Conservation (phyloP, 148 eudicot species). For the Cornus kousa region DNA sequence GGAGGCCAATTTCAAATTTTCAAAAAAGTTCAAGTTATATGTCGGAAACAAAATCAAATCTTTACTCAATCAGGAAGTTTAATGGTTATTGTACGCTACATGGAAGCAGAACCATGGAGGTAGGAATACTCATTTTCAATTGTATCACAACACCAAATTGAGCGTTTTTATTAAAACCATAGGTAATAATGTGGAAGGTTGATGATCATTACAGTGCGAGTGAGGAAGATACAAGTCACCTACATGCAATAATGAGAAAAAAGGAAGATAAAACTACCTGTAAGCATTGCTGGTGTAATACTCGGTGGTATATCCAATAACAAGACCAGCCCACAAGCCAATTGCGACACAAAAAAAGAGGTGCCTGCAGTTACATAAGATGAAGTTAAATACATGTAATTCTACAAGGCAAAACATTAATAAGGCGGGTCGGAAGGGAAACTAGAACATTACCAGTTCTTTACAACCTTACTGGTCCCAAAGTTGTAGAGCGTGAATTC, state of each 20-base stretch:
- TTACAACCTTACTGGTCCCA: constrained; percentile 24
- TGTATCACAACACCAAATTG: neutral
- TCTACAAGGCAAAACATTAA: neutral
- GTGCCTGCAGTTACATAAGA: constrained; percentile 19
- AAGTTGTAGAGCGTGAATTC: constrained; percentile 30
- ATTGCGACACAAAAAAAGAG: constrained; percentile 32
- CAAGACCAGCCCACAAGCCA: constrained; percentile 40
- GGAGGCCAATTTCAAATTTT: neutral
- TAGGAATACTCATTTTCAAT: neutral
- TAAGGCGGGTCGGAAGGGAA: neutral
- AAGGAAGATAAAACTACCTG: constrained; percentile 8
- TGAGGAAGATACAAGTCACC: neutral
- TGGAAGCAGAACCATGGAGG: neutral
- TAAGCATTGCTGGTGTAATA: constrained; percentile 29
- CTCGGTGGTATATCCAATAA: constrained; percentile 27
- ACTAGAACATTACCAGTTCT: constrained; percentile 21
- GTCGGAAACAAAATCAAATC: neutral
- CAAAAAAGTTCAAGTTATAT: too few relatives aligned
- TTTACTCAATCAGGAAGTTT: neutral
- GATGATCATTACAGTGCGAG: neutral
- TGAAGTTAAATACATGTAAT: neutral
- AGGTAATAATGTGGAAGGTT: too few relatives aligned
- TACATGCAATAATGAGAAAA: neutral
- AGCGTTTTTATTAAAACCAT: neutral
- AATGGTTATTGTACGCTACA: neutral